phyloP scores from a whole-genome alignment of 352 stramenopile species.

The Globisporangium rhizosaccharum region DNA sequence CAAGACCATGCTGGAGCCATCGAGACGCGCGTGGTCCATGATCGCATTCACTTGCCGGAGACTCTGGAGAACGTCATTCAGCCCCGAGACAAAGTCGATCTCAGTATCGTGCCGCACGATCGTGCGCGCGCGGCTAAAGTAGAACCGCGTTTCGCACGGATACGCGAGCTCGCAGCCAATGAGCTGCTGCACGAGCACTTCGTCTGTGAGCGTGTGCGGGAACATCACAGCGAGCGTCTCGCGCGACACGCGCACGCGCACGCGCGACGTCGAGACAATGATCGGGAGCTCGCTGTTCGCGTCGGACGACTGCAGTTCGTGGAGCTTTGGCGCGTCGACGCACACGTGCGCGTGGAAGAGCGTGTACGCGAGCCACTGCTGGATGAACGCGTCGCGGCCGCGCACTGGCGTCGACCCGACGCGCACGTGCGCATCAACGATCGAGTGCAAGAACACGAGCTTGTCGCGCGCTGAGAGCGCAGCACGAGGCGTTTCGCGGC shows the following conservation, averaged over 20 bases:
- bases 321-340: constrained; percentile 10
- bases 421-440: constrained; percentile 15
- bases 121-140: constrained; percentile 38
- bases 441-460: constrained; percentile 6
- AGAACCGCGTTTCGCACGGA: constrained; percentile 29
- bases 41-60: constrained; percentile 12
- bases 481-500: background rate
- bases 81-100: constrained; percentile 36
- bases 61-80: constrained; percentile 26
- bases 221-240: constrained; percentile 42
- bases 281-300: constrained; percentile 9
- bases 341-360: constrained; percentile 11
- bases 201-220: constrained; percentile 34
- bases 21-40: constrained; percentile 14
- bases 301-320: constrained; percentile 10
- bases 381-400: constrained; percentile 17
- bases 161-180: constrained; percentile 31
- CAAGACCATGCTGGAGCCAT: constrained; percentile 14
- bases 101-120: constrained; percentile 32
- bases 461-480: constrained; percentile 2
- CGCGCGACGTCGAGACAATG: constrained; percentile 7
- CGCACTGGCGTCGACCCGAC: background rate
- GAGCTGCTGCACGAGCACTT: constrained; percentile 28
- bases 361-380: constrained; percentile 18
- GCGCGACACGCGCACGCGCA: constrained; percentile 27